phyloP scores from a whole-genome alignment of 768 basidiomycete genomes.

The Russula sp. region DNA sequence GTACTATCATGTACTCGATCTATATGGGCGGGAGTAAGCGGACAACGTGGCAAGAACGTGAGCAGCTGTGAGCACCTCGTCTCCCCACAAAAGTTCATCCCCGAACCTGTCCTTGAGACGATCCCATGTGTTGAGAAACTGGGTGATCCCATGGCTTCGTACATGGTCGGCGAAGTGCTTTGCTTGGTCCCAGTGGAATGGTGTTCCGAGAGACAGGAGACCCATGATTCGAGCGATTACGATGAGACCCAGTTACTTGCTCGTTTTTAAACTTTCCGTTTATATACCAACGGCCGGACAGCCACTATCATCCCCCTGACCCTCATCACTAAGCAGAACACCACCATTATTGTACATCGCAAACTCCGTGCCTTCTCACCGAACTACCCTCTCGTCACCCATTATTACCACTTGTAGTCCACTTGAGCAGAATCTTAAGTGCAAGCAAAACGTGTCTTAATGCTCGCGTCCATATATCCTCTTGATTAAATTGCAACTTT shows the following conservation, averaged over 20 bases:
- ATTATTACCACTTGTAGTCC: constrained; percentile 76
- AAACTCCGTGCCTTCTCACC: too few relatives aligned
- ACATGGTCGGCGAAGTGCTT: constrained; percentile 88
- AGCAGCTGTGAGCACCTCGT: constrained; percentile 65
- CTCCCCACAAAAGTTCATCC: constrained; percentile 95
- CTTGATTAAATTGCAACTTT: constrained; percentile 90
- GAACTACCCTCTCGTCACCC: constrained; percentile 40
- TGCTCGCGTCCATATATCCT: constrained; percentile 94
- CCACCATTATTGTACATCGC: too few relatives aligned
- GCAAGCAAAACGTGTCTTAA: constrained; percentile 87
- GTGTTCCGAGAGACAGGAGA: constrained; percentile 87
- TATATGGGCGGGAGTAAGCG: constrained; percentile 36
- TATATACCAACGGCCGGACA: neutral
- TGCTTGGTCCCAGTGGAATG: constrained; percentile 87
- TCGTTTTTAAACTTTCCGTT: neutral
- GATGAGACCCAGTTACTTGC: too few relatives aligned
- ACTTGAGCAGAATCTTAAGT: constrained; percentile 83
- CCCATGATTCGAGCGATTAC: constrained; percentile 59
- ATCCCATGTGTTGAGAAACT: constrained; percentile 93
- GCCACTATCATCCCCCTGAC: neutral
- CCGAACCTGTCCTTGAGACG: constrained; percentile 86
- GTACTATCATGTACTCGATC: constrained; percentile 96
- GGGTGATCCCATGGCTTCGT: constrained; percentile 86
- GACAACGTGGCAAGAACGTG: constrained; percentile 6
- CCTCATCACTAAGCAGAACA: constrained; percentile 21